These are phyloP conservation scores for Sutorius eximius DNA, from an alignment of 1,284 basidiomycete species.

Conservation along the genomic window DNA sequence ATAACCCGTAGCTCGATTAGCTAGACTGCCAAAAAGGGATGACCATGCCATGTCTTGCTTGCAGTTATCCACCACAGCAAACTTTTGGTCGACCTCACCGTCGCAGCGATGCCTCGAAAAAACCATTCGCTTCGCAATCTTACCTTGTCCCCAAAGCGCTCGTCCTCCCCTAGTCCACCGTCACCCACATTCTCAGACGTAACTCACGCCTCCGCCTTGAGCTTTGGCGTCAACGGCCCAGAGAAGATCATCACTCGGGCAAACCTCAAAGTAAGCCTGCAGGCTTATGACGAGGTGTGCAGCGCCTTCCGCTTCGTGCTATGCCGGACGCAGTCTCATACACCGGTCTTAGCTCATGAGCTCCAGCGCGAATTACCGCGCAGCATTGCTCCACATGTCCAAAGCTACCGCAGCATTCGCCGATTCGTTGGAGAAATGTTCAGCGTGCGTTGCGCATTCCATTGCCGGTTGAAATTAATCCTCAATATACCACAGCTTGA, in stretches of 20 bases:
- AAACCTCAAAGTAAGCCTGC: conserved; percentile 74
- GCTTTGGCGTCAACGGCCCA: conserved; percentile 69
- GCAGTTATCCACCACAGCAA: conserved; percentile 17
- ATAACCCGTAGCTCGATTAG: not conserved
- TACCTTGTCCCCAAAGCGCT: conserved; percentile 50
- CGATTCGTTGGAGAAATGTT: conserved; percentile 80
- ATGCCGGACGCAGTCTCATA: conserved; percentile 16
- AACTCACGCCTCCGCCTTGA: conserved; percentile 72
- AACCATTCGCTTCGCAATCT: conserved; percentile 61
- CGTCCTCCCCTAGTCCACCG: conserved; percentile 58
- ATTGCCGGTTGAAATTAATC: not conserved
- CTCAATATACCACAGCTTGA: conserved; percentile 51
- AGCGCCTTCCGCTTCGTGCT: not conserved
- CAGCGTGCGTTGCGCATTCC: conserved; percentile 54
- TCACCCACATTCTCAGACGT: conserved; percentile 83
- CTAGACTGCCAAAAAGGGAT: conserved; percentile 17
- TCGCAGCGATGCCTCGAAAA: conserved; percentile 51
- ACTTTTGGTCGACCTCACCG: conserved; percentile 10
- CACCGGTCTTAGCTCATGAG: conserved; percentile 61
- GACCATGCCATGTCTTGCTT: conserved; percentile 5
- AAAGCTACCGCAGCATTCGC: conserved; percentile 86
- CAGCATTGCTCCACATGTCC: conserved; percentile 81
- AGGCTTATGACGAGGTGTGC: conserved; percentile 75
- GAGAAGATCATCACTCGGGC: conserved; percentile 81
- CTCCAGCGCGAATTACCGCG: conserved; percentile 81